Evolutionary conservation across 345 rosid species (phyloP), one percentile per base, ranked within the genome.

Genomic region (Trapa bicornis): DNA sequence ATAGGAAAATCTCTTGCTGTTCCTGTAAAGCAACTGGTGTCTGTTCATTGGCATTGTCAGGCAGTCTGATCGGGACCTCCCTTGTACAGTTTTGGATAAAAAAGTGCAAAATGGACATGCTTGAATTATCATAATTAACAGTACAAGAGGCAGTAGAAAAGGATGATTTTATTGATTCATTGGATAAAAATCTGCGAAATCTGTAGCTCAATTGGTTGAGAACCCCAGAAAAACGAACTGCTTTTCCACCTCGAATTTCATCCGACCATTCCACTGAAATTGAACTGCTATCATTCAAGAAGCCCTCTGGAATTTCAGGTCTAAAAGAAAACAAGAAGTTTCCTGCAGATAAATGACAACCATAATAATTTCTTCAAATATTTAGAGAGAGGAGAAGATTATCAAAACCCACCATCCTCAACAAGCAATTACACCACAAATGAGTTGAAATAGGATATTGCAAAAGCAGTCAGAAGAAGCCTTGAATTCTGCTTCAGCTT

Each of bases 311-410:
- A 56, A 86, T 73, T 75, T 84, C 80, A 61, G 98, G 98, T 82
- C 96, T 82, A 80, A 93, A 88, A 66, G 98, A 86, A 73, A 93
- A 82, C 70, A 89, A 81, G 81, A 89, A 88, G 75, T 89, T 93
- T 61, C 97, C 98, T 93, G 93, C 78, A 80, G 76, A 66, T 71
- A 65, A 50, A 65, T 66, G 54, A 73, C 47, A 57, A 53, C 12
- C 74, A 72, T 15, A 7, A 47, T 38, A 52, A 45, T 66, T 37
- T 37, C 17, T 37, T 48, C 32, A 37, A 38, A 16, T 41, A 29
- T 50, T 22, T 12, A 43, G 47, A 61, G 39, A 13, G 43, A 41
- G 6, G 43, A 41, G 6, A 41, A 8, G 43, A 41, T 41, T 41
- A 41, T 41, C 43, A 41, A 3, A 3, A 3, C 43, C 43, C 43